Evolutionary conservation across 1,284 basidiomycete genomes (phyloP), one percentile per base, ranked within the genome.

Genomic region (Leccinum pallidistipes): DNA sequence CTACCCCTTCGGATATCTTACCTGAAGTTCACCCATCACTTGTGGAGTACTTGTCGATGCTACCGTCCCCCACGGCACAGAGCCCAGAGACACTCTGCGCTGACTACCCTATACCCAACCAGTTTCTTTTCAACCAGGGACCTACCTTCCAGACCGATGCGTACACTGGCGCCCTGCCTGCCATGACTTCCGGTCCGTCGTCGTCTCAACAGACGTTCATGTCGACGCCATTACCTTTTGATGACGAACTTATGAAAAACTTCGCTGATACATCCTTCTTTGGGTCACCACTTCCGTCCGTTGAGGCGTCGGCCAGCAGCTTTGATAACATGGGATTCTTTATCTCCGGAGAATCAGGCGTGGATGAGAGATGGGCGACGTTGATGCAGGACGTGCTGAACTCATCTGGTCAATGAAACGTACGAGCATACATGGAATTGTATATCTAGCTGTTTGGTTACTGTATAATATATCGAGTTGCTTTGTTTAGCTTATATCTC

Each of bases 21-120:
- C 80, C 69, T 5, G 84, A 87, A 61, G 83, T 88, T 10, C 87
- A 88, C 67, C 86, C 87, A 38, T 83, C 83, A 34, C 72, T 80
- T 38, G 75, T 80, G 64, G 78, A 80, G 68, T 80, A 80, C 58
- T 69, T 80, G 56, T 76, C 78, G 24, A 73, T 78, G 68, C 68
- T 79, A 55, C 79, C 78, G 1, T 61, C 72, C 3, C 69, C 75
- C 6, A 62, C 74, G 0, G 9, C 55, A 27, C 14, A 65, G 51
- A 59, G 59, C 62, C 57, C 74, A 31, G 31, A 58, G 10, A 29
- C 56, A 36, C 55, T 40, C 24, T n/a, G 10, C 36, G 21, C 61
- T 5, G 21, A 32, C 51, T 21, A 21, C 21, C 21, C 58, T 57
- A 11, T 62, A 18, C 49, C 65, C 11, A 54, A 49, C 5, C 71